A percentile compares a stretch with the other conserved stretches of the same genome.
phyloP scores from a whole-genome alignment of 345 rosid genomes.

The Salix purpurea region DNA sequence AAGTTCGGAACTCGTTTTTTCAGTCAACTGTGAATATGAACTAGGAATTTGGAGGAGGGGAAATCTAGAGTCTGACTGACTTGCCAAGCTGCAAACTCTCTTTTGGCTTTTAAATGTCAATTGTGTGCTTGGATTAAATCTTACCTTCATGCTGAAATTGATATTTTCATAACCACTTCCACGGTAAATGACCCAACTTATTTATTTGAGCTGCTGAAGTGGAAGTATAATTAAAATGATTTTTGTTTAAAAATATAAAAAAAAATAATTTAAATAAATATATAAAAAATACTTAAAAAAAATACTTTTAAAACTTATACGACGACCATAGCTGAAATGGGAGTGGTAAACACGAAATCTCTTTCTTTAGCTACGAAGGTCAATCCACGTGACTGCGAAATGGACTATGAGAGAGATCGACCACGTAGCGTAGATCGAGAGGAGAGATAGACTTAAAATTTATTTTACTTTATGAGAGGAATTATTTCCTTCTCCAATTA shows the following conservation, averaged over 20 bases:
- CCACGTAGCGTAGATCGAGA: background rate
- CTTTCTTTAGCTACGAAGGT: background rate
- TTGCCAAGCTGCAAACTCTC: background rate
- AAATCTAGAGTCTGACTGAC: background rate
- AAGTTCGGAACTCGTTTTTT: background rate
- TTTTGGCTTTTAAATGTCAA: background rate
- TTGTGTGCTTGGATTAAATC: too few relatives aligned
- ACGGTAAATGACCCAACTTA: too few relatives aligned
- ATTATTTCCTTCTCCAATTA: background rate
- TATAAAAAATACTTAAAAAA: too few relatives aligned
- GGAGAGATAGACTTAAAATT: background rate
- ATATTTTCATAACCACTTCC: too few relatives aligned
- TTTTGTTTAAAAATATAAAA: too few relatives aligned
- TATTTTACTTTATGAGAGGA: background rate
- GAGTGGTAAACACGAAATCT: background rate
- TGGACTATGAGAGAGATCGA: background rate
- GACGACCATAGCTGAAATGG: too few relatives aligned
- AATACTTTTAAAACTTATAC: too few relatives aligned
- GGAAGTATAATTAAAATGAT: too few relatives aligned
- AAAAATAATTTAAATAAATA: too few relatives aligned
- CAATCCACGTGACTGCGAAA: background rate
- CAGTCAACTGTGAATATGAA: conserved; percentile 11
- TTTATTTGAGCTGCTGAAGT: too few relatives aligned
- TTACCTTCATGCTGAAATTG: too few relatives aligned
- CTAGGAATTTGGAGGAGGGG: background rate